Base-by-base conservation (phyloP, 2,329 filamentous ascomycete species). In the Geoglossum cookeanum region DNA sequence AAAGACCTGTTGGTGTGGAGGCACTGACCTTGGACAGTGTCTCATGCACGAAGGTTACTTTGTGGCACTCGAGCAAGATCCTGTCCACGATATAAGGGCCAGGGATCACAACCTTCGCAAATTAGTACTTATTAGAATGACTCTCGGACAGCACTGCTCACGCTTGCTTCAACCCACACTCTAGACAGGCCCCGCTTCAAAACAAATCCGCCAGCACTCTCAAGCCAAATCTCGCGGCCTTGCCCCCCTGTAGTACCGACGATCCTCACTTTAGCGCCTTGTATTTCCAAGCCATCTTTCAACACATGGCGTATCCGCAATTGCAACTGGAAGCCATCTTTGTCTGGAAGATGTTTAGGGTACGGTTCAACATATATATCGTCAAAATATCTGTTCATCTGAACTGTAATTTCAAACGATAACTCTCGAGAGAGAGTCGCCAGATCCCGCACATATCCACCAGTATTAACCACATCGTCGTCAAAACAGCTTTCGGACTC, bases 31-130 rank as follows among this genome's bases (percentile, higher is more conserved):
- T 74, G 3, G 70, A 66, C 56, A 80, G 75, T 2, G 81, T 75
- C 56, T 88, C 84, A 62, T 85, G 80, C 47, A 79, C 73, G 33
- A 91, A 76, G 29, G 75, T 68, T 1, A 91, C 71, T 49, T 85
- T 86, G 51, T 74, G 78, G 4, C 79, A 75, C 29, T 74, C 70
- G 29, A 96, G 68, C 13, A 80, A 75, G 42, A 95, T 73, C 61
- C 82, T 81, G 62, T 89, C 85, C 49, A 92, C 78, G 58, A 81
- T 78, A 64, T 88, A 96, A 30, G 78, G 78, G 1, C 89, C 89
- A 27, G 84, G 79, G 3, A 86, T 78, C 37, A 80, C 78, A 15
- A 78, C 72, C 79, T 85, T 44, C 1, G 27, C 2, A 4, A 33
- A 59, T 74, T 62, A 74, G 68, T 17, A 57, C 7, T 4, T 4